Conservation (phyloP, 495 filamentous ascomycete genomes). For the Penicillium canariense region DNA sequence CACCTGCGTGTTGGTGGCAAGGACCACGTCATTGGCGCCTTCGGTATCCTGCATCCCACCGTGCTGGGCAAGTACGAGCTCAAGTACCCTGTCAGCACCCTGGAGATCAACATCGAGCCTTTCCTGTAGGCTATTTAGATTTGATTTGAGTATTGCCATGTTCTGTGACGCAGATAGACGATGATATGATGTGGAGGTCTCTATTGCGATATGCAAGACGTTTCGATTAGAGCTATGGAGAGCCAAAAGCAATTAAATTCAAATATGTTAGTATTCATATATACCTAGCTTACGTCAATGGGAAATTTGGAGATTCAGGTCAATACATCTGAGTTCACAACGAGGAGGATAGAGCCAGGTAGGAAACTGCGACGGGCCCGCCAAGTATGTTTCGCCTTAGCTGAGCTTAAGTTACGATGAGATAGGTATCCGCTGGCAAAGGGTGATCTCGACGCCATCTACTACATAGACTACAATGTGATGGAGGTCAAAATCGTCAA, state of each 20-base stretch:
- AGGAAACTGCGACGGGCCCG: no score
- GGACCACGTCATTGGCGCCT: conserved; percentile 71
- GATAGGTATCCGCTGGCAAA: not conserved
- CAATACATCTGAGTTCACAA: not conserved
- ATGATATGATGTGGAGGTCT: conserved; percentile 27
- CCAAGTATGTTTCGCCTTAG: no score
- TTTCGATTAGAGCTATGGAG: conserved; percentile 21
- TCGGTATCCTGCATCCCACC: conserved; percentile 90
- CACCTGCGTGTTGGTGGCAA: conserved; percentile 69
- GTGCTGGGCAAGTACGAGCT: conserved; percentile 94
- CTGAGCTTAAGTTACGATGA: no score
- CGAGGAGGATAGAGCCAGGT: no score
- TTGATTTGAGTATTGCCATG: not conserved
- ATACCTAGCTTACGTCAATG: not conserved
- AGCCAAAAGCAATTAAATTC: conserved; percentile 22
- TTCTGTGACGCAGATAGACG: conserved; percentile 22
- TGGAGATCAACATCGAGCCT: conserved; percentile 93
- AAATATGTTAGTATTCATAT: conserved; percentile 5
- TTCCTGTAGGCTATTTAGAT: conserved; percentile 62
- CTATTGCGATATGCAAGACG: conserved; percentile 9
- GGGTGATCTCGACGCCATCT: not conserved
- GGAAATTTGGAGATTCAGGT: not conserved
- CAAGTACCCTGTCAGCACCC: conserved; percentile 87
- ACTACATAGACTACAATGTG: not conserved
- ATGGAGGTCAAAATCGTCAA: not conserved